These are phyloP conservation scores for Micractinium conductrix DNA, from an alignment of 139 green algal species.

Conservation along the genomic window DNA sequence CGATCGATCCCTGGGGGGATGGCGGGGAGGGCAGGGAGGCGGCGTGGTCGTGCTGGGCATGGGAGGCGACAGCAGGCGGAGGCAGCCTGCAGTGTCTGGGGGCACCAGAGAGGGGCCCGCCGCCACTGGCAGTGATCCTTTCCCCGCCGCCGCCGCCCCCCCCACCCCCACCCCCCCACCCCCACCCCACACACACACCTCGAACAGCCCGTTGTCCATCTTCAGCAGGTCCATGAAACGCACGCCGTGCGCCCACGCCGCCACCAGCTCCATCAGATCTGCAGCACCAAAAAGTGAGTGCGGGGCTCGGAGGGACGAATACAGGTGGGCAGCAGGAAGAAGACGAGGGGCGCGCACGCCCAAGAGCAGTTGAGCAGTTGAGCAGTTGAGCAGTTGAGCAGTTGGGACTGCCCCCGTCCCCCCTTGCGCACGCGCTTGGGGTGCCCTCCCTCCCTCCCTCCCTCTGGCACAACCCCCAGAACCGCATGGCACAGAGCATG, in stretches of 20 bases:
- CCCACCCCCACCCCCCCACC: too few relatives aligned
- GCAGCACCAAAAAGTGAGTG: neutral
- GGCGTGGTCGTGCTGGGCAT: too few relatives aligned
- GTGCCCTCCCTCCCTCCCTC: too few relatives aligned
- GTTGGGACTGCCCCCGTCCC: too few relatives aligned
- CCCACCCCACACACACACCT: conserved; percentile 46
- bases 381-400: too few relatives aligned
- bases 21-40: too few relatives aligned
- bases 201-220: conserved; percentile 70
- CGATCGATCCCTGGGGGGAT: conserved; percentile 69
- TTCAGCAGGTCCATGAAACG: conserved; percentile 69
- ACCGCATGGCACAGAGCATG: too few relatives aligned
- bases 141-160: too few relatives aligned
- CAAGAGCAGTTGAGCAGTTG: neutral
- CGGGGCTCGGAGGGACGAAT: neutral
- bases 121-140: too few relatives aligned
- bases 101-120: neutral
- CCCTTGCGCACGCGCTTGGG: too few relatives aligned
- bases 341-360: neutral
- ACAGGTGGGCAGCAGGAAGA: neutral
- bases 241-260: conserved; percentile 68
- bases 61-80: neutral
- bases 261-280: conserved; percentile 77
- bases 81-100: too few relatives aligned
- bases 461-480: neutral